Evolutionary conservation across 768 basidiomycete genomes (phyloP), one percentile per base, ranked within the genome.

Genomic region (Hypholoma fasciculare): DNA sequence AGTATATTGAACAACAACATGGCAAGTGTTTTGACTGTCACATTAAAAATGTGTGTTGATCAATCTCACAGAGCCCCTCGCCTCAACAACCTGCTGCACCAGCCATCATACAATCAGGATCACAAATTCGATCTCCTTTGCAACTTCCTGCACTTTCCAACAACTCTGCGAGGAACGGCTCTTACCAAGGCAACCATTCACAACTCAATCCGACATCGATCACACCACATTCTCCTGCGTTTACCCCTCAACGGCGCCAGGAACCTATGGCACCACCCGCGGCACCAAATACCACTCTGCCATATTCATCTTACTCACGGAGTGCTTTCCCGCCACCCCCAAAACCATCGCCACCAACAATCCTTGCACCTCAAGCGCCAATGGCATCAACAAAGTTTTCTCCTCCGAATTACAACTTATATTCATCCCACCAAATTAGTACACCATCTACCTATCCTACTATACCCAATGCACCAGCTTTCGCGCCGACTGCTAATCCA

Each of bases 381-480:
- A 26, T 40, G 8, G 26, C 55, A 26, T 38, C 55, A 49, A 53
- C 62, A 13, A 49, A 56, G 2, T 63, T 60, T 44, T 49, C 59
- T 39, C 34, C 61, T 51, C 86, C 86, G n/a, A 87, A 86, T 62
- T 87, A 86, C 66, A 87, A 83, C 60, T 74, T 85, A 63, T 75
- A 79, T 7, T 63, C 48, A 17, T 27, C 48, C 17, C 26, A n/a
- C 17, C 47, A 56, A 26, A 40, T 30, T 30, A 43, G n/a, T 16
- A 43, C 82, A 6, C 66, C 79, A 1, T 38, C 65, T 9, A 23
- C 63, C 19, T 54, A 54, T 48, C 49, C 57, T 8, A 34, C 46
- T 27, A 49, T 46, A 37, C 12, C 61, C 53, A 61, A 54, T n/a
- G 59, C 47, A 52, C 57, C 53, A 8, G 56, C 60, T 16, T 59